phyloP scores from a whole-genome alignment of 176 grass and related monocot species.

The Carex littledalei region DNA sequence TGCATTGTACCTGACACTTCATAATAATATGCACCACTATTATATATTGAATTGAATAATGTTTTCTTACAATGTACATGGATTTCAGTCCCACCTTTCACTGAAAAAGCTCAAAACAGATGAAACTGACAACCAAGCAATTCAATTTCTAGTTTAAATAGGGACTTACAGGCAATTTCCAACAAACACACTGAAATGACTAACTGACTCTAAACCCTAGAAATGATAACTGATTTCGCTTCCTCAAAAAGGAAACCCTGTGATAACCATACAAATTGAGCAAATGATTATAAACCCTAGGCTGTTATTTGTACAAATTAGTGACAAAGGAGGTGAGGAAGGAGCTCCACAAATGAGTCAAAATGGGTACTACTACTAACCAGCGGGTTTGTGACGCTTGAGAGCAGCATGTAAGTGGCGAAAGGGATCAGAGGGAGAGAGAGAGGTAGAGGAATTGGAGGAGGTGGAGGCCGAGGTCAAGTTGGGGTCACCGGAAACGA shows the following conservation, averaged over 20 bases:
- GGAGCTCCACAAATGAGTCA: not conserved
- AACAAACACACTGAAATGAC: conserved; percentile 8
- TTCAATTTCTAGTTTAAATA: conserved; percentile 11
- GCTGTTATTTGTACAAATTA: not conserved
- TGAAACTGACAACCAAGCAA: not conserved
- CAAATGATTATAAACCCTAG: conserved; percentile 4
- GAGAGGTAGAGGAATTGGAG: conserved; percentile 43
- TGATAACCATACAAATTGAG: not conserved
- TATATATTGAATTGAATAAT: conserved; percentile 8
- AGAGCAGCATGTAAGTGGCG: conserved; percentile 56
- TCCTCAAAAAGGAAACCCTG: not conserved
- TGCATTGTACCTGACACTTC: conserved; percentile 41
- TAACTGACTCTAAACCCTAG: not conserved
- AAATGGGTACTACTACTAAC: conserved; percentile 27
- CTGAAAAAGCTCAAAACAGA: not conserved
- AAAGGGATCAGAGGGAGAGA: conserved; percentile 46
- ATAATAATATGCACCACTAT: conserved; percentile 16
- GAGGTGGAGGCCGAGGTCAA: conserved; percentile 37
- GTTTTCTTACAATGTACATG: not conserved
- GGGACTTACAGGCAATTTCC: not conserved
- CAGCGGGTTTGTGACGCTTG: conserved; percentile 56
- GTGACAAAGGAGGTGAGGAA: conserved; percentile 16
- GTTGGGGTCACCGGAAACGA: conserved; percentile 30
- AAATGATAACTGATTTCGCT: not conserved
- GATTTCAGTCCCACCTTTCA: not conserved